Percentiles rank a stretch among this genome's conserved stretches.
phyloP scores from a whole-genome alignment of 2,329 filamentous ascomycete species.

The Aspergillus melleus region DNA sequence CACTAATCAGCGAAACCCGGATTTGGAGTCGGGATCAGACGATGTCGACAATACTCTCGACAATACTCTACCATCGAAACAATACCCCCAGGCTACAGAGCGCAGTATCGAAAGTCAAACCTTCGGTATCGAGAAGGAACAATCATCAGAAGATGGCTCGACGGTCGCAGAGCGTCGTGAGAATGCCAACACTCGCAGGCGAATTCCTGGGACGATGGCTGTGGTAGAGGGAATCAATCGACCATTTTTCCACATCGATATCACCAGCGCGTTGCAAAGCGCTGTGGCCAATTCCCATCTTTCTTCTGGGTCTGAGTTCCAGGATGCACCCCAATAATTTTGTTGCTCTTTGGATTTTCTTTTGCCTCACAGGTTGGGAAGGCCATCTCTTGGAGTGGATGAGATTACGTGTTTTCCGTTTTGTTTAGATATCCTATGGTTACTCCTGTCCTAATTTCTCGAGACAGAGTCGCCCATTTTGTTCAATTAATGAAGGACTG shows the following conservation, averaged over 20 bases:
- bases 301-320: not conserved
- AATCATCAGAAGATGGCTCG: not conserved
- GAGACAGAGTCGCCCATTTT: not conserved
- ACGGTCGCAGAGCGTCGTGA: not conserved
- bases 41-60: not conserved
- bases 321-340: not conserved
- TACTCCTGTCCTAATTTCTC: not conserved
- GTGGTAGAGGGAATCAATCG: not conserved
- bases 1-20: not conserved
- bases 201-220: not conserved
- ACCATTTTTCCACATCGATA: not conserved
- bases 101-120: not conserved
- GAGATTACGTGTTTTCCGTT: not conserved
- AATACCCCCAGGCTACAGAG: not conserved
- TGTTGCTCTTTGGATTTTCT: not conserved
- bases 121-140: not conserved
- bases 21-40: not conserved
- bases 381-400: not conserved
- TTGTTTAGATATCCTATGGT: not conserved
- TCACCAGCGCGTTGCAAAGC: not conserved
- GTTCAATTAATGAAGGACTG: not conserved
- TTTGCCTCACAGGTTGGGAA: not conserved
- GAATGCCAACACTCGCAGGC: not conserved
- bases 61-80: not conserved
- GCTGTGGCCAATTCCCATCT: not conserved